Percentiles rank a stretch among this genome's conserved stretches.
Evolutionary conservation across 2,329 filamentous ascomycete species (phyloP).

Genomic region (Hymenoscyphus infarciens): DNA sequence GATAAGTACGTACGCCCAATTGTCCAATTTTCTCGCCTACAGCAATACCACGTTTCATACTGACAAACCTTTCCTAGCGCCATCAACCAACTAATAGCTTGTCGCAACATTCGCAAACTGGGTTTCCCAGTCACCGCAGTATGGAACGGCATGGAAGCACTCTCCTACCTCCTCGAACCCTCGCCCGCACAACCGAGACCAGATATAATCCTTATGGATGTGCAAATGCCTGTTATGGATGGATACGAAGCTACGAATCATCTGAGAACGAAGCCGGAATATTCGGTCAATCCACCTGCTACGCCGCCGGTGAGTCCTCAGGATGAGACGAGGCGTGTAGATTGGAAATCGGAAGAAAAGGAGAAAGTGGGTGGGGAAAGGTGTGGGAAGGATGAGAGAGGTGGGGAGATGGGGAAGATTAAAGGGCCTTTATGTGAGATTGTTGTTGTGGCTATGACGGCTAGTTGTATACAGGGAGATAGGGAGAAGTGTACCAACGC

Average conservation of each 20-base stretch:
- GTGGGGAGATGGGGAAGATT: slow-evolving; percentile 34
- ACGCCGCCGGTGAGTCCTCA: background rate
- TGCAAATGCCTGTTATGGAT: slow-evolving; percentile 54
- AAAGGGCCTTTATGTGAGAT: slow-evolving; percentile 35
- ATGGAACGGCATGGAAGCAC: slow-evolving; percentile 30
- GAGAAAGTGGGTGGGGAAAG: no score
- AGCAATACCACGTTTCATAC: no score
- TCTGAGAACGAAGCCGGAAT: slow-evolving; percentile 38
- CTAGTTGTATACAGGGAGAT: slow-evolving; percentile 46
- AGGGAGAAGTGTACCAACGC: slow-evolving; percentile 47
- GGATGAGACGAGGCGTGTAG: background rate
- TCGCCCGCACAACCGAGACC: slow-evolving; percentile 21
- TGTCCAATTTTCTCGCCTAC: no score
- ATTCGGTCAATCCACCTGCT: background rate
- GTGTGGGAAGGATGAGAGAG: background rate
- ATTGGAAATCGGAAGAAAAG: background rate
- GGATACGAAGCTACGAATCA: slow-evolving; percentile 45
- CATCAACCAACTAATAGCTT: slow-evolving; percentile 30
- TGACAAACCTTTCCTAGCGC: slow-evolving; percentile 3
- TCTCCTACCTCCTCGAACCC: slow-evolving; percentile 23
- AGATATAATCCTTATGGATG: slow-evolving; percentile 40
- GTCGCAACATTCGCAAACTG: slow-evolving; percentile 26
- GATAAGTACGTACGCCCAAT: slow-evolving; percentile 16
- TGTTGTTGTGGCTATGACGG: slow-evolving; percentile 50
- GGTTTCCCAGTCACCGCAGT: slow-evolving; percentile 27